Base-by-base conservation (phyloP, 2,329 filamentous ascomycete genomes). In the Didymella segeticola region DNA sequence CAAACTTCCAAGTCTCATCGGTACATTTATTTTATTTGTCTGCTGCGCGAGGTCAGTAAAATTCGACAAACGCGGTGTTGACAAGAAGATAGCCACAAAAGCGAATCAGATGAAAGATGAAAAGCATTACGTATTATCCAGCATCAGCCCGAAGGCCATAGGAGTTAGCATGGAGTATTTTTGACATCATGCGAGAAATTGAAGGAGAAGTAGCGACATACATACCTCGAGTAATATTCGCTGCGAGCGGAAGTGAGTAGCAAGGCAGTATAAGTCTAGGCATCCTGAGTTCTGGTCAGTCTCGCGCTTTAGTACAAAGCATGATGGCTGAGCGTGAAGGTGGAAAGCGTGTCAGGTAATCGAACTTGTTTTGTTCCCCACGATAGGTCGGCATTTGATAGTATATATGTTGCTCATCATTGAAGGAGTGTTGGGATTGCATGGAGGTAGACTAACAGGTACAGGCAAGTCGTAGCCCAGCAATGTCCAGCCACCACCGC, bases 31-130 rank as follows among this genome's bases (percentile, higher is more conserved):
- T 20, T 19, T 19, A 39, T 20, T 6, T 2, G 19, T 22, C 50
- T 53, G 20, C 27, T 11, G 10, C 20, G 27, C 22, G 15, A 33
- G n/a, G 39, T 56, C 39, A 56, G 53, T 49, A 4, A 42, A 45
- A 33, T 12, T 45, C 48, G 39, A 45, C 43, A 29, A 41, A 14
- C 14, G 33, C 27, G 10, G 9, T 47, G n/a, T 42, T 47, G 33
- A 48, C 15, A 46, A 34, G 15, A 45, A 15, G 10, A 38, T 23
- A 25, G 19, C 30, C n/a, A 25, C 26, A 8, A 37, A 45, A 43
- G 48, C 53, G 53, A 33, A 61, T 74, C 71, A 74, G 71, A 67
- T 63, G 70, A 74, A 74, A 74, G 71, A 74, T 74, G 70, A 74
- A 74, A 74, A 74, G 71, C 61, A 62, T 67, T 69, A 67, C 60